Percentiles rank a stretch among this genome's conserved stretches.
Conservation (phyloP, 192 early-diverging fungal genomes). For the Backusella mclennaniae region DNA sequence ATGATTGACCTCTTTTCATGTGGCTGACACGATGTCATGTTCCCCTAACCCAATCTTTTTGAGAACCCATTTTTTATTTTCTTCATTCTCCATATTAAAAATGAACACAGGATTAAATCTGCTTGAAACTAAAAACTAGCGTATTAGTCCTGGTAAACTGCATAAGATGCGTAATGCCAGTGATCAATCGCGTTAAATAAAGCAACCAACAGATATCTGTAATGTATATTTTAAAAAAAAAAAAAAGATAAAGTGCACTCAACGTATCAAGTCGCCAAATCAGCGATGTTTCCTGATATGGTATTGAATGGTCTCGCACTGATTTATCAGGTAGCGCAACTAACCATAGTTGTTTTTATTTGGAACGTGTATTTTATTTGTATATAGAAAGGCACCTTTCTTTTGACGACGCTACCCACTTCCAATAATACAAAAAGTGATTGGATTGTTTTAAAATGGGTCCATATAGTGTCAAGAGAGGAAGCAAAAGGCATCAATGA, state of each 20-base stretch:
- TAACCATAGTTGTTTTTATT: conserved; percentile 47
- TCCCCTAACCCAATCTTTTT: not conserved
- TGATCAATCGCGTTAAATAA: conserved; percentile 50
- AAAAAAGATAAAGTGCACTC: conserved; percentile 26
- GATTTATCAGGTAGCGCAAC: conserved; percentile 71
- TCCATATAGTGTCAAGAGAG: conserved; percentile 40
- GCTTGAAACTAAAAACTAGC: conserved; percentile 45
- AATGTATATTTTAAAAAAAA: not conserved
- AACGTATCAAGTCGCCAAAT: conserved; percentile 52
- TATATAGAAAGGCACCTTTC: conserved; percentile 44
- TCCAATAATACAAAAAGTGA: conserved; percentile 41
- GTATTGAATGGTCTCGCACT: conserved; percentile 68
- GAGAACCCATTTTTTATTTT: too few species aligned
- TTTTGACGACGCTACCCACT: conserved; percentile 34
- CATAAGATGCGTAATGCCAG: conserved; percentile 52
- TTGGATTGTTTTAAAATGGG: conserved; percentile 37
- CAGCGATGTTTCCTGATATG: conserved; percentile 50
- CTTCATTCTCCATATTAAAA: too few species aligned
- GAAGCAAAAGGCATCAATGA: conserved; percentile 59
- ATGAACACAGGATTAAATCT: not conserved
- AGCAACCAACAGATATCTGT: conserved; percentile 55
- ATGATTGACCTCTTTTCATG: not conserved
- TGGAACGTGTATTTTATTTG: conserved; percentile 34
- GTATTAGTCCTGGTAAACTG: conserved; percentile 54
- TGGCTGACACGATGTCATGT: not conserved